A percentile compares a stretch with the other conserved stretches of the same genome.
phyloP scores from a whole-genome alignment of 148 eudicot genomes.

The Rhododendron griersonianum region DNA sequence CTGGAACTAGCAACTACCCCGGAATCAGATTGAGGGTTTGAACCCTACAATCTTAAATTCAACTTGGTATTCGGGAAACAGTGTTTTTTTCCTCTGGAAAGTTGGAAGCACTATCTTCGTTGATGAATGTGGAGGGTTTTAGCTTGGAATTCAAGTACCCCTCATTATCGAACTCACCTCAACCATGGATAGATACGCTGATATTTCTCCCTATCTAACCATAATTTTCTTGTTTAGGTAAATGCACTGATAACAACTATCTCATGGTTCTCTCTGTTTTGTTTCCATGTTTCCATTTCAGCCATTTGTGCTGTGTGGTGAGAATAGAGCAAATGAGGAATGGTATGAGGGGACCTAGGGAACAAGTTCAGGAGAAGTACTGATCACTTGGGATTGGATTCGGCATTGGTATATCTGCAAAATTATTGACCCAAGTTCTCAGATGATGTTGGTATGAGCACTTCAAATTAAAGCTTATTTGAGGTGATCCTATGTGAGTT shows the following conservation, averaged over 20 bases:
- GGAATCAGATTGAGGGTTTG: neutral
- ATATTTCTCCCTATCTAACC: neutral
- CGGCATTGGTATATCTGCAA: neutral
- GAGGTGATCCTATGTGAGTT: too few relatives aligned
- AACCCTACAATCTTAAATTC: neutral
- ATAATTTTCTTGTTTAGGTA: neutral
- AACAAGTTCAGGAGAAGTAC: neutral
- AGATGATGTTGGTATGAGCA: neutral
- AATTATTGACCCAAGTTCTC: neutral
- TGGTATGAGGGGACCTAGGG: neutral
- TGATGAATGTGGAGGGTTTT: neutral
- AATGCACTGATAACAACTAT: neutral
- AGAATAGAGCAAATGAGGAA: neutral
- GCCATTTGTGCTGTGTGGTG: neutral
- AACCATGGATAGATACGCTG: neutral
- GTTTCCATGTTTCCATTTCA: neutral
- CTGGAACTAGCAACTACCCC: neutral
- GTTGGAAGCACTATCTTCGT: neutral
- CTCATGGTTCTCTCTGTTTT: neutral
- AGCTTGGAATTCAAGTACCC: neutral
- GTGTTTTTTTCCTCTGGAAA: neutral
- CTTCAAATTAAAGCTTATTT: neutral
- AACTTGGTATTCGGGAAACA: neutral
- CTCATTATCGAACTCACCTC: neutral
- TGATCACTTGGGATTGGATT: neutral